Conservation (phyloP, 1,139 yeast genomes). For the Nakaseomyces kungkrabaensis region DNA sequence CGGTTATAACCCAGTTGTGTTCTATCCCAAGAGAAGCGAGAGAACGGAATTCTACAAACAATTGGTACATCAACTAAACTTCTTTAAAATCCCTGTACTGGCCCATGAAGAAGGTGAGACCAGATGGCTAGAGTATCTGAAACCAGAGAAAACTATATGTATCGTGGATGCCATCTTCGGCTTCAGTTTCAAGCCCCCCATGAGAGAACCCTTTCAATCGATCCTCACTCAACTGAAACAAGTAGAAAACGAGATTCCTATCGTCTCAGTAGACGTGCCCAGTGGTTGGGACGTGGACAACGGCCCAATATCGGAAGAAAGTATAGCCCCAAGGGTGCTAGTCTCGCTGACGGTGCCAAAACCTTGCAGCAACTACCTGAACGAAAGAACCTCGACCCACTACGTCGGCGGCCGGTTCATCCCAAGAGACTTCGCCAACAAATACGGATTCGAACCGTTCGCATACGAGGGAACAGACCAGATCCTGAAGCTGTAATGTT, state of each 20-base stretch:
- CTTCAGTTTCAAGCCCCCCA: slow-evolving; percentile 83
- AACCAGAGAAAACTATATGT: slow-evolving; percentile 22
- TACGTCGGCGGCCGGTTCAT: slow-evolving; percentile 89
- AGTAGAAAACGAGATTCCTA: slow-evolving; percentile 37
- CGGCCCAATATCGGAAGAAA: slow-evolving; percentile 52
- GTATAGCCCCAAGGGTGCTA: slow-evolving; percentile 49
- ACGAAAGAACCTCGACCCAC: slow-evolving; percentile 35
- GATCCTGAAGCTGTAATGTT: slow-evolving; percentile 26
- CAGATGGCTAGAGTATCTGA: slow-evolving; percentile 21
- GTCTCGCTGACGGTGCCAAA: slow-evolving; percentile 91
- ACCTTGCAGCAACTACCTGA: slow-evolving; percentile 57
- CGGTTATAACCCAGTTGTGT: slow-evolving; percentile 66
- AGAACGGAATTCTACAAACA: slow-evolving; percentile 34
- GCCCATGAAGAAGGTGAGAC: slow-evolving; percentile 12
- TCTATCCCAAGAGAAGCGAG: slow-evolving; percentile 51
- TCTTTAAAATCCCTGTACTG: slow-evolving; percentile 24
- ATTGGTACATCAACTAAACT: slow-evolving; percentile 30
- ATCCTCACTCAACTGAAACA: slow-evolving; percentile 43
- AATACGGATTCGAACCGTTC: slow-evolving; percentile 60
- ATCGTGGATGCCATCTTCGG: slow-evolving; percentile 85
- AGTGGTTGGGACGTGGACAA: slow-evolving; percentile 94
- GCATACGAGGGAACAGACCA: slow-evolving; percentile 46
- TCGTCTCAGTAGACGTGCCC: slow-evolving; percentile 83
- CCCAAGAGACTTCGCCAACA: slow-evolving; percentile 51
- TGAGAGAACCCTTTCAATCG: slow-evolving; percentile 65